Evolutionary conservation across 768 basidiomycete genomes (phyloP), one percentile per base, ranked within the genome.

Genomic region (Trametes cubensis): DNA sequence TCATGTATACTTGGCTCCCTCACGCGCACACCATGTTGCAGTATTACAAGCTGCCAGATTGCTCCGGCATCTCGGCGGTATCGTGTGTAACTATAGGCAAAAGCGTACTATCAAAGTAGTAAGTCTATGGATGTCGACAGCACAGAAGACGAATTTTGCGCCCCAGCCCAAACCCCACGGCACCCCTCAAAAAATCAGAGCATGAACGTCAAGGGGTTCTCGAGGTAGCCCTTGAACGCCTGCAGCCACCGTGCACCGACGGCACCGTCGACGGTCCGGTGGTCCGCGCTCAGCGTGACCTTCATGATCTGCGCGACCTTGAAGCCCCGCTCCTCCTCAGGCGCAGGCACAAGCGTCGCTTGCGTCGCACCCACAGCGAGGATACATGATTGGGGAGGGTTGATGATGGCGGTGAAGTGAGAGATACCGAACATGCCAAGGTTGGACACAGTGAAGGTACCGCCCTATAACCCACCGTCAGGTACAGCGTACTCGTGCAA

Each of bases 341-440:
- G 85, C 23, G 93, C 94, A 38, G 92, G 89, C 20, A 95, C 87
- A 17, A 98, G 79, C 55, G 89, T 90, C n/a, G 92, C 83, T 73
- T 87, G 83, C 18, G 94, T 94, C 20, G 88, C 83, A 39, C 97
- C 95, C 68, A 98, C 86, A 47, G 97, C 97, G 63, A 99, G 88
- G 71, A 98, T 99, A 78, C 95, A 98, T 49, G 94, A 92, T 77
- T 98, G 97, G 25, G 97, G 97, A 15, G 91, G 87, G 82, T 99
- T 99, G 85, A 99, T 96, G 80, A 99, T 98, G 49, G 97, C 97
- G 15, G 95, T 98, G 77, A 99, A 99, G 77, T 95, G 90, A 58
- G 87, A 85, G 71, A 98, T 85, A 64, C 91, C 95, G 73, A 83
- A 97, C 97, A 99, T 99, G 77, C 97, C 97, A 58, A 99, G 83